phyloP scores from a whole-genome alignment of 2,329 filamentous ascomycete species.

The Ascochyta viciae-villosae region DNA sequence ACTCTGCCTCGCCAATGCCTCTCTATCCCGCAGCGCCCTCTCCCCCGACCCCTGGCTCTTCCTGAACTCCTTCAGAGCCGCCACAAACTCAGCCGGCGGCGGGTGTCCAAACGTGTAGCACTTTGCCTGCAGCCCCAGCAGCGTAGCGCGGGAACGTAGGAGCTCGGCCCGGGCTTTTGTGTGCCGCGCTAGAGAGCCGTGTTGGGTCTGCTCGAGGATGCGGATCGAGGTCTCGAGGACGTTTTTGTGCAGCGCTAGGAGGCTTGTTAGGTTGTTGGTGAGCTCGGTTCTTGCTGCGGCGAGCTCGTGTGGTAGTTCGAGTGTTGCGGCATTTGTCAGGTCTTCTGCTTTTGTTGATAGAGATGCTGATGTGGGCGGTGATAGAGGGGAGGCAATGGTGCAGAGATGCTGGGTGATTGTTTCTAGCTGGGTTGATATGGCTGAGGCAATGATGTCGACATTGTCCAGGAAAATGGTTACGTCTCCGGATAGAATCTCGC shows the following conservation, averaged over 20 bases:
- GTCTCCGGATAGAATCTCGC: conserved; percentile 50
- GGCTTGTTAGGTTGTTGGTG: conserved; percentile 39
- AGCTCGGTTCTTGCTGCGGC: conserved; percentile 40
- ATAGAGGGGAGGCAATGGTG: conserved; percentile 38
- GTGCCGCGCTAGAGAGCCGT: conserved; percentile 53
- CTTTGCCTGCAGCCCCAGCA: conserved; percentile 52
- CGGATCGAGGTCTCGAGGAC: conserved; percentile 50
- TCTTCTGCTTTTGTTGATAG: conserved; percentile 20
- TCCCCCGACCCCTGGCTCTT: conserved; percentile 40
- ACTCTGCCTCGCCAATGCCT: conserved; percentile 41
- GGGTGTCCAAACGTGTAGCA: conserved; percentile 38
- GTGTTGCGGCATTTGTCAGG: conserved; percentile 22
- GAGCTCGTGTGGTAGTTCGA: conserved; percentile 33
- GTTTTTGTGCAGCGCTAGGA: conserved; percentile 48
- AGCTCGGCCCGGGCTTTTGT: conserved; percentile 54
- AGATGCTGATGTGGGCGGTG: conserved; percentile 13
- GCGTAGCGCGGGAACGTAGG: conserved; percentile 50
- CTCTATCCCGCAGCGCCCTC: conserved; percentile 39
- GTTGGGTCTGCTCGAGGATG: conserved; percentile 56
- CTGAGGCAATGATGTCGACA: conserved; percentile 42
- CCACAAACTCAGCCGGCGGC: conserved; percentile 34
- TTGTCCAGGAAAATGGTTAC: conserved; percentile 51
- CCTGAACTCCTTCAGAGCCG: conserved; percentile 43
- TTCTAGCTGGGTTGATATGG: conserved; percentile 45
- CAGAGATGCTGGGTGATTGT: conserved; percentile 42